These are phyloP conservation scores for Tylopilus felleus DNA, from an alignment of 768 basidiomycete species.

Conservation along the genomic window DNA sequence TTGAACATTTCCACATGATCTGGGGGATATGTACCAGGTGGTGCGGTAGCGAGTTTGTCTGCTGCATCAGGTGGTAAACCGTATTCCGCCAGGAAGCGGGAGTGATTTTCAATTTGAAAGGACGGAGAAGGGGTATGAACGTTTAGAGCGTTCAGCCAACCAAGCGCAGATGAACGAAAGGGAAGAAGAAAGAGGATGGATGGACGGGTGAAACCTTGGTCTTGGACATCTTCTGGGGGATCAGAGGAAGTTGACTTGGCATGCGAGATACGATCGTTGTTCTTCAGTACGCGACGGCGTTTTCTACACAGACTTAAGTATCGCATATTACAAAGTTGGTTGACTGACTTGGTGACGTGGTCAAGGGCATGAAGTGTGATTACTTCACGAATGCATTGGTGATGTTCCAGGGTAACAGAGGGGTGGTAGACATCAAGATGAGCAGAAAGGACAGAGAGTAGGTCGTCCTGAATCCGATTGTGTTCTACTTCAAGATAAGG, in stretches of 20 bases:
- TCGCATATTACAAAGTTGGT: not conserved
- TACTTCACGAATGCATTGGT: constrained; percentile 61
- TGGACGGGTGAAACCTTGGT: constrained; percentile 97
- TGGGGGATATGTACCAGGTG: constrained; percentile 71
- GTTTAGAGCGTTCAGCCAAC: constrained; percentile 79
- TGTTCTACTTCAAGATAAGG: constrained; percentile 37
- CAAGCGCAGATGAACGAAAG: constrained; percentile 83
- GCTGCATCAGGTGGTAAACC: constrained; percentile 71
- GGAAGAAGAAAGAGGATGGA: constrained; percentile 90
- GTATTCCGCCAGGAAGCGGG: constrained; percentile 81
- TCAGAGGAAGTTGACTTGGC: constrained; percentile 55
- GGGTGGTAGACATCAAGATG: constrained; percentile 78
- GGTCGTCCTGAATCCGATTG: constrained; percentile 57
- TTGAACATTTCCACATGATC: constrained; percentile 94
- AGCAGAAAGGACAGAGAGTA: constrained; percentile 61
- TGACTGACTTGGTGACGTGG: constrained; percentile 77
- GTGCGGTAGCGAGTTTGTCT: constrained; percentile 76
- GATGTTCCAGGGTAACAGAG: constrained; percentile 60
- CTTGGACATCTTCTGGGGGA: constrained; percentile 75
- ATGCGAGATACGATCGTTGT: constrained; percentile 87
- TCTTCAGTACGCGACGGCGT: constrained; percentile 84
- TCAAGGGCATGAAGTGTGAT: constrained; percentile 80
- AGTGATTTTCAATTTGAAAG: constrained; percentile 85
- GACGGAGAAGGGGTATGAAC: constrained; percentile 66
- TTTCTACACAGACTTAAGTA: constrained; percentile 53